A percentile compares a stretch with the other conserved stretches of the same genome.
phyloP scores from a whole-genome alignment of 495 filamentous ascomycete species.

The Aspergillus incahuasiensis region DNA sequence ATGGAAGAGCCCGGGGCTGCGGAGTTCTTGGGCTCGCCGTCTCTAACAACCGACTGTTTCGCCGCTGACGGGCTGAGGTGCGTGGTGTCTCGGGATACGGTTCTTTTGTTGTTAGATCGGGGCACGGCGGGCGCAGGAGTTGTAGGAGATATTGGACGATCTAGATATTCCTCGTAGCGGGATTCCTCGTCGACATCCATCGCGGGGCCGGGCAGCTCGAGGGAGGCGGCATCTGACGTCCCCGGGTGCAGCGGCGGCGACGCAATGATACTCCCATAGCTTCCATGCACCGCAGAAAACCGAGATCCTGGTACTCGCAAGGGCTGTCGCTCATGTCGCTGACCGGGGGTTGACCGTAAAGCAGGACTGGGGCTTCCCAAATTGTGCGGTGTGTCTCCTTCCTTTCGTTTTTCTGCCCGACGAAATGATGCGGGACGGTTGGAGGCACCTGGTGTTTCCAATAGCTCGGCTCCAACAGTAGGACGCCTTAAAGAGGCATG shows the following conservation, averaged over 20 bases:
- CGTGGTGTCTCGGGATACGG: conserved; percentile 6
- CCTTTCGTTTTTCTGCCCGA: conserved; percentile 22
- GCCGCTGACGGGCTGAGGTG: conserved; percentile 11
- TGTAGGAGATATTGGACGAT: conserved; percentile 9
- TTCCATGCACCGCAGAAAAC: conserved; percentile 35
- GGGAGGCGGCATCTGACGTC: conserved; percentile 41
- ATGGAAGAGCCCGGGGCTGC: conserved; percentile 15
- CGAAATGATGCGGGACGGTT: conserved; percentile 13
- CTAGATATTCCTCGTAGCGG: conserved; percentile 19
- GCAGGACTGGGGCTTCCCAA: conserved; percentile 13
- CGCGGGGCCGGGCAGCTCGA: conserved; percentile 73
- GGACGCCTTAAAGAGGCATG: conserved; percentile 28
- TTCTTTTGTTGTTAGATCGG: conserved; percentile 18
- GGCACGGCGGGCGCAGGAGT: conserved; percentile 29
- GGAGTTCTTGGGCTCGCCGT: conserved; percentile 13
- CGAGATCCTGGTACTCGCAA: conserved; percentile 36
- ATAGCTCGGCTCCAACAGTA: conserved; percentile 10
- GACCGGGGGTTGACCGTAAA: conserved; percentile 25
- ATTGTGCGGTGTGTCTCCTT: conserved; percentile 12
- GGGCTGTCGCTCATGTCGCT: conserved; percentile 33
- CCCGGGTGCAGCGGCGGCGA: conserved; percentile 48
- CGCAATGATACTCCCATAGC: conserved; percentile 73
- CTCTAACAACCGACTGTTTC: conserved; percentile 9
- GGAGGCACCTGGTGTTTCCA: conserved; percentile 8
- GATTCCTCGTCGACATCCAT: conserved; percentile 45